phyloP scores from a whole-genome alignment of 768 basidiomycete species.

The Pholiota microspora region DNA sequence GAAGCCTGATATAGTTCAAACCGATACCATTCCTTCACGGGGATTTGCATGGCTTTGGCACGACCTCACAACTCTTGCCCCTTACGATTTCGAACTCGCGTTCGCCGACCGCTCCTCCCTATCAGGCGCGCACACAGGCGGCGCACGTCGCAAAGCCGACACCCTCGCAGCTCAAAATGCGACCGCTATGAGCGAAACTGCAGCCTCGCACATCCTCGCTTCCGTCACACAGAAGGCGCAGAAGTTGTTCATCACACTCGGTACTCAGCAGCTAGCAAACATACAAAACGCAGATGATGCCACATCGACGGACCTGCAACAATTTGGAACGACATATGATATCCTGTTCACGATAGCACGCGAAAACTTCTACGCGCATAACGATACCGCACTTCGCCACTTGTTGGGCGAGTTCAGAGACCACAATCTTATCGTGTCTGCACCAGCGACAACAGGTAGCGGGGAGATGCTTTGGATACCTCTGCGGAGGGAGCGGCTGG shows the following conservation, averaged over 20 bases:
- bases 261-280: conserved; percentile 62
- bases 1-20: conserved; percentile 33
- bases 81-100: conserved; percentile 79
- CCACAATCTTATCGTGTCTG: conserved; percentile 75
- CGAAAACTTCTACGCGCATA: conserved; percentile 86
- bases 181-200: conserved; percentile 67
- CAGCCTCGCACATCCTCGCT: conserved; percentile 77
- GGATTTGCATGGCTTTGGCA: conserved; percentile 86
- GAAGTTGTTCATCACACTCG: conserved; percentile 76
- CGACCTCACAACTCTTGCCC: conserved; percentile 80
- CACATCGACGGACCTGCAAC: conserved; percentile 40
- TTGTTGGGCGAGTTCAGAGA: conserved; percentile 90
- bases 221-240: conserved; percentile 87
- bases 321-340: conserved; percentile 61
- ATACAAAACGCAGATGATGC: conserved; percentile 40
- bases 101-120: conserved; percentile 65
- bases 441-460: conserved; percentile 39
- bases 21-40: conserved; percentile 27
- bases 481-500: conserved; percentile 71
- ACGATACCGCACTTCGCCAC: conserved; percentile 78
- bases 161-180: conserved; percentile 29
- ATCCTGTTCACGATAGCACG: conserved; percentile 71
- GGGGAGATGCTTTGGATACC: conserved; percentile 86
- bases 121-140: conserved; percentile 47
- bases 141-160: conserved; percentile 32